phyloP scores from a whole-genome alignment of 805 yeast species.

The Ogataea chonburiensis region DNA sequence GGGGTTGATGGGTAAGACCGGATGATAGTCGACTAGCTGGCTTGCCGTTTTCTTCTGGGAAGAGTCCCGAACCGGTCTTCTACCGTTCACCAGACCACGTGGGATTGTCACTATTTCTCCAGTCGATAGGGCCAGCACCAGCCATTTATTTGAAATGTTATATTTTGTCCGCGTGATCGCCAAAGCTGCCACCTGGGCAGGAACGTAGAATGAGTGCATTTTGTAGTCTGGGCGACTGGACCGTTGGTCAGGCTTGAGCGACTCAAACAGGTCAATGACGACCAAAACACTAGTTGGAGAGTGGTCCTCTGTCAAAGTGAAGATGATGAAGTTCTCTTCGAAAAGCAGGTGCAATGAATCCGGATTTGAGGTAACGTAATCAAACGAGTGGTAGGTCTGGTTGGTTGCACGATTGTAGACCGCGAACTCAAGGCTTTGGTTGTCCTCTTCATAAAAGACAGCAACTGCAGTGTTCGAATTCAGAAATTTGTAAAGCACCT shows the following conservation, averaged over 20 bases:
- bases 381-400: slow-evolving; percentile 43
- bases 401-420: slow-evolving; percentile 74
- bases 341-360: slow-evolving; percentile 49
- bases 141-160: slow-evolving; percentile 67
- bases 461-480: slow-evolving; percentile 67
- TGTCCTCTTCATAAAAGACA: slow-evolving; percentile 35
- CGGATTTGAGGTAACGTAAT: slow-evolving; percentile 30
- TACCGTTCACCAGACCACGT: slow-evolving; percentile 61
- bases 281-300: slow-evolving; percentile 55
- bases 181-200: slow-evolving; percentile 52
- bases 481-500: slow-evolving; percentile 80
- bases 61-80: slow-evolving; percentile 59
- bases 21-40: slow-evolving; percentile 61
- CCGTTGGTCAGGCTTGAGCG: slow-evolving; percentile 50
- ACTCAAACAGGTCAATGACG: slow-evolving; percentile 79
- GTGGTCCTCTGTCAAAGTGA: slow-evolving; percentile 53
- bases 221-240: slow-evolving; percentile 46
- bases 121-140: slow-evolving; percentile 54
- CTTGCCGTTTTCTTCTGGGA: slow-evolving; percentile 52
- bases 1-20: slow-evolving; percentile 53
- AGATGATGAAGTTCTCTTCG: slow-evolving; percentile 84
- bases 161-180: slow-evolving; percentile 55
- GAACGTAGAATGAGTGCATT: slow-evolving; percentile 58
- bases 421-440: slow-evolving; percentile 41
- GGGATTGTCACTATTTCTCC: slow-evolving; percentile 75